Percentiles rank a stretch among this genome's conserved stretches.
These are phyloP conservation scores for Solanum rostratum DNA, from an alignment of 257 asterid genomes.

Conservation along the genomic window DNA sequence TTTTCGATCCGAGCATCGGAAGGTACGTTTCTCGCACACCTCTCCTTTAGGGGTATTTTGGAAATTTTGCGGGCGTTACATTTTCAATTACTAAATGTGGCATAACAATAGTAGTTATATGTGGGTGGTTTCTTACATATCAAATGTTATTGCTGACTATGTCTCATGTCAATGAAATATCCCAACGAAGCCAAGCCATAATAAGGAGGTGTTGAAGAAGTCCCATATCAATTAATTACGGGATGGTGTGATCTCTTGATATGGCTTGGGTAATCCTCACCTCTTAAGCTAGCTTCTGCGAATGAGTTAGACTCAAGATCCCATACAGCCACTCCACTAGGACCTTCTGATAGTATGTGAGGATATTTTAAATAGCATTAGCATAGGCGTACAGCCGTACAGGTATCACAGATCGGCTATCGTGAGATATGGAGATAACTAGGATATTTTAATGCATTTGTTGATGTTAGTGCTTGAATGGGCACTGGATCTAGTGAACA, in stretches of 20 bases:
- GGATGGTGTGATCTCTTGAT: background rate
- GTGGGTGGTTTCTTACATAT: background rate
- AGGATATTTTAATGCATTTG: background rate
- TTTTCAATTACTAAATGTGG: background rate
- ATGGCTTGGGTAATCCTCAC: background rate
- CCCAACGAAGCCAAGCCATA: background rate
- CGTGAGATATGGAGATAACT: background rate
- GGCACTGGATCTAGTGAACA: background rate
- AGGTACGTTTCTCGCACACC: no score
- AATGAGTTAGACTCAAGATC: background rate
- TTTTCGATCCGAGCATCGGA: no score
- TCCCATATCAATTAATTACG: background rate
- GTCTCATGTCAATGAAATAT: background rate
- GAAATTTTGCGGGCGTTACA: no score
- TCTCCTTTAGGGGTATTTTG: no score
- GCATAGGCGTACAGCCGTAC: background rate
- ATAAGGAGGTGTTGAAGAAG: background rate
- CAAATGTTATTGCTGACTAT: background rate
- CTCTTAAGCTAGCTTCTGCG: background rate
- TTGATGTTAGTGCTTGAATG: background rate
- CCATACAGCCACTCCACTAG: background rate
- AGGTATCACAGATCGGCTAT: background rate
- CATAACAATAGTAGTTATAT: background rate
- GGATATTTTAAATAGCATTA: background rate
- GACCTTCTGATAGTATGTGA: background rate